Base-by-base conservation (phyloP, 805 yeast species). In the Grigorovia transvaalensis region DNA sequence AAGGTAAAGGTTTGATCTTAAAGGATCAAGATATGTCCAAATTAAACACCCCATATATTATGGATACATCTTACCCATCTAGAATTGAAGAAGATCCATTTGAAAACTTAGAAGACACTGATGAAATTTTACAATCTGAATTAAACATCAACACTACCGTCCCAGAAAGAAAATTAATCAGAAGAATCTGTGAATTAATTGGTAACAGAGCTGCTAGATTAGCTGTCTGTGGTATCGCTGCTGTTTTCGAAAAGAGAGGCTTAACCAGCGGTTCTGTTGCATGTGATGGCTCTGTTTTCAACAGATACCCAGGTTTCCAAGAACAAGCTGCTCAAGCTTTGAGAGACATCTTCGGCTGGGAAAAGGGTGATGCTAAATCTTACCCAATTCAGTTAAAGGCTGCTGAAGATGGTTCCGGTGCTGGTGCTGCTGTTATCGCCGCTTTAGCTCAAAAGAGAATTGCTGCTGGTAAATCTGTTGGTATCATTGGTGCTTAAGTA, bases 361-460 rank as follows among this genome's bases (percentile, higher is more conserved):
- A 59, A 38, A 66, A 71, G 42, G 70, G 65, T 55, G 66, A 67
- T 48, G 68, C 71, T 50, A 63, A 71, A 47, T 67, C 69, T 45
- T 88, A 88, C 69, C 98, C 98, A 57, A 82, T 93, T 64, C 72
- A 77, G 57, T 81, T 90, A 59, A 87, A 84, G 44, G 86, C 95
- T 53, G 98, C 99, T 58, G 96, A 91, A 74, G 99, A 93, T 74
- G 99, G 99, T 62, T 85, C 93, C 42, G 98, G 98, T 74, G 96
- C 88, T 48, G 99, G 99, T 67, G 99, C 99, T 52, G 99, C 98
- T 50, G 79, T 91, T 62, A 91, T 93, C 72, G 98, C 99, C 51
- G 97, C 98, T 45, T 79, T 91, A 70, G 85, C 98, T 53, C 80
- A 85, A 69, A 76, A 80, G 69, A 84, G 99, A 74, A 74, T 84